Base-by-base conservation (phyloP, 495 filamentous ascomycete genomes). In the Aeminium ludgeri region DNA sequence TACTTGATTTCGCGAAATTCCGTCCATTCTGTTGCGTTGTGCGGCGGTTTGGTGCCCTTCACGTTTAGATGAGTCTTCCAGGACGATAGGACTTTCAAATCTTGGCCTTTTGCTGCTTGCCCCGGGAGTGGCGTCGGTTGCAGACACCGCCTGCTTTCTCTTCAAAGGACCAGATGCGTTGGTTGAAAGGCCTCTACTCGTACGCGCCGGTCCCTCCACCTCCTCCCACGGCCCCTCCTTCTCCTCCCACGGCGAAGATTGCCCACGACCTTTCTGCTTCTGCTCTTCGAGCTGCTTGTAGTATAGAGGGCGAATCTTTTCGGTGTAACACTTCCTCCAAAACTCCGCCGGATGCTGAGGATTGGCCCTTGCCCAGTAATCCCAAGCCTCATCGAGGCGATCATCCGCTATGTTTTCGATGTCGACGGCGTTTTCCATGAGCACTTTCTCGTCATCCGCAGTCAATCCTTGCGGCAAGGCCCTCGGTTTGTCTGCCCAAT, bases 401-500 rank as follows among this genome's bases (percentile, higher is more conserved):
- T 47, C 31, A n/a, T 28, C 34, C 8, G 18, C 29, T 13, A 51
- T 39, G 12, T 31, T 38, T 30, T 34, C 32, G 34, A 55, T 50
- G 17, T 44, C 42, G 4, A 18, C 19, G 1, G 40, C 50, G 12
- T 46, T 18, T 7, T 16, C 18, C 34, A 53, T 12, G 1, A 54
- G 23, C 18, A 34, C 30, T 1, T 53, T 36, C 23, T 34, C 36
- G 18, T 52, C 41, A 8, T 25, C 37, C 20, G 27, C 15, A n/a
- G 25, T 42, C 34, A 52, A 42, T 6, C 34, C 35, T 30, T 17
- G 10, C n/a, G 31, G 27, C 18, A 20, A 6, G 15, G 66, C 61
- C 8, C 62, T 55, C 36, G 66, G 57, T 23, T 47, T 57, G 52
- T 43, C 36, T 34, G 59, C 60, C 4, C 84, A 43, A 11, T 63